phyloP scores from a whole-genome alignment of 2,329 filamentous ascomycete genomes.

The Penicillium brevicompactum region DNA sequence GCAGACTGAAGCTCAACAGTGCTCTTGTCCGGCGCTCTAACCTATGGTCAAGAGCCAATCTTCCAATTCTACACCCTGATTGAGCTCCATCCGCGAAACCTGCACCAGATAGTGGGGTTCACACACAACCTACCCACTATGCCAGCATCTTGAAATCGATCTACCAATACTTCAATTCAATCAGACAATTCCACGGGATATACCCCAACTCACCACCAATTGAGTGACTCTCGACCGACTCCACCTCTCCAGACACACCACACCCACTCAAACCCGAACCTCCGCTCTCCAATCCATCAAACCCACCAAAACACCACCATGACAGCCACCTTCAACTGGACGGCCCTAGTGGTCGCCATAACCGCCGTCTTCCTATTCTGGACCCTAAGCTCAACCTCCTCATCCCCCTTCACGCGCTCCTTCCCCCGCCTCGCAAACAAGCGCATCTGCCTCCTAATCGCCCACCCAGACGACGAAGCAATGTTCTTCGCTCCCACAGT shows the following conservation, averaged over 20 bases:
- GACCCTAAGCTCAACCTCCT: constrained; percentile 42
- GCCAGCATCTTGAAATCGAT: constrained; percentile 12
- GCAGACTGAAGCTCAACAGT: constrained; percentile 20
- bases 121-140: constrained; percentile 17
- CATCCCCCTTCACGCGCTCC: constrained; percentile 41
- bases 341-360: constrained; percentile 38
- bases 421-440: constrained; percentile 73
- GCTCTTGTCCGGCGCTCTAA: constrained; percentile 12
- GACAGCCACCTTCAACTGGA: constrained; percentile 23
- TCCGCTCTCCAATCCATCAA: too few relatives aligned
- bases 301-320: constrained; percentile 15
- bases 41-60: background rate
- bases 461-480: constrained; percentile 96
- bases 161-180: constrained; percentile 5
- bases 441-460: constrained; percentile 88
- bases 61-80: background rate
- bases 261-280: background rate
- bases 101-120: constrained; percentile 8
- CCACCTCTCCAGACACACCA: background rate
- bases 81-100: background rate
- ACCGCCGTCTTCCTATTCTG: constrained; percentile 47
- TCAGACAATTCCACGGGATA: background rate
- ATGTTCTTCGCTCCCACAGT: constrained; percentile 98
- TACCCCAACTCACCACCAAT: background rate
- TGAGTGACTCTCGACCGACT: background rate